Evolutionary conservation across 306 rosid genomes (phyloP).

Genomic region (Rosa persica): DNA sequence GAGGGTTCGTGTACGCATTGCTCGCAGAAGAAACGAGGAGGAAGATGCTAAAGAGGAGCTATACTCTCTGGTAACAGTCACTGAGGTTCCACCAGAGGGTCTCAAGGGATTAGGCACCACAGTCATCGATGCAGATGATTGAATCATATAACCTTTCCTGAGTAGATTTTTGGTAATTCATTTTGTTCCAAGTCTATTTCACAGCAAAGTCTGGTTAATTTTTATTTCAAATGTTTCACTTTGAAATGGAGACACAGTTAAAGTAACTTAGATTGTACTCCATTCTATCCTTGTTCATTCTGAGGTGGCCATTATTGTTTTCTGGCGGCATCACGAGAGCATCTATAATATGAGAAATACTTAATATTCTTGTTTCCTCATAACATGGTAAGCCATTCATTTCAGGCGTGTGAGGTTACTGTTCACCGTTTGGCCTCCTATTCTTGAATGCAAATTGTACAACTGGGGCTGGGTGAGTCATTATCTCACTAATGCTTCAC

Average conservation of each 20-base stretch:
- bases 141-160: not conserved
- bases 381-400: not conserved
- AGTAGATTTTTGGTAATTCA: not conserved
- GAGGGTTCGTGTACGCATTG: slow-evolving; percentile 30
- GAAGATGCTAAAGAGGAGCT: slow-evolving; percentile 42
- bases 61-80: slow-evolving; percentile 33
- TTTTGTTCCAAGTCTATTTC: slow-evolving; percentile 1
- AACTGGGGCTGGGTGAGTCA: not conserved
- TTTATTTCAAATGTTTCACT: not conserved
- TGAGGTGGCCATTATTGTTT: slow-evolving; percentile 20
- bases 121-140: slow-evolving; percentile 40
- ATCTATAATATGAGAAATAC: not conserved
- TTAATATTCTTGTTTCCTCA: not conserved
- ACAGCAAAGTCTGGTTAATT: not conserved
- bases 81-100: slow-evolving; percentile 30
- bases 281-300: not conserved
- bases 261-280: slow-evolving; percentile 2
- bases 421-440: not conserved
- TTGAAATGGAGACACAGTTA: not conserved
- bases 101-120: slow-evolving; percentile 36
- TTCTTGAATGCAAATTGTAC: not conserved
- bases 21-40: slow-evolving; percentile 34
- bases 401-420: not conserved
- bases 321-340: slow-evolving; percentile 1
- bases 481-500: slow-evolving; percentile 10